Evolutionary conservation across 345 rosid genomes (phyloP).

Genomic region (Salix exigua): DNA sequence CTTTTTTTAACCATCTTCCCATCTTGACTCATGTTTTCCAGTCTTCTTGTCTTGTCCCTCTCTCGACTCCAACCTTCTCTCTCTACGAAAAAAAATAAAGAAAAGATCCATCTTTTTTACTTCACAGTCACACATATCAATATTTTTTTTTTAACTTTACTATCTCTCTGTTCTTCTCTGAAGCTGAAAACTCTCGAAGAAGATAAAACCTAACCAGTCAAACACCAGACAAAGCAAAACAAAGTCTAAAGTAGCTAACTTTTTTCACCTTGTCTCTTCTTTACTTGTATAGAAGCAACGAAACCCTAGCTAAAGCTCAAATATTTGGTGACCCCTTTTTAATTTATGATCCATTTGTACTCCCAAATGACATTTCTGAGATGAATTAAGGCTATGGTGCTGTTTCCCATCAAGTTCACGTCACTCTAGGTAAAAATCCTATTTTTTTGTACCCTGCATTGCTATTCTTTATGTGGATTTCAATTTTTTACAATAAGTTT

Average conservation of each 20-base stretch:
- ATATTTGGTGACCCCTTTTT: slow-evolving; percentile 28
- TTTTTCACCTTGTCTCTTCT: slow-evolving; percentile 11
- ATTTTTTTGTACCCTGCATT: slow-evolving; percentile 10
- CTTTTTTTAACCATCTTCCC: background rate
- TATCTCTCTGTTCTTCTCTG: slow-evolving; percentile 27
- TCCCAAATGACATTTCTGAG: slow-evolving; percentile 20
- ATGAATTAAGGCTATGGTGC: slow-evolving; percentile 51
- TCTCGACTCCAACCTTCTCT: background rate
- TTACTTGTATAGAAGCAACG: background rate
- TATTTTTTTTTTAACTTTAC: slow-evolving; percentile 56
- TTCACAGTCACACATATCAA: slow-evolving; percentile 32
- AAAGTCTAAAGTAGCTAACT: slow-evolving; percentile 34
- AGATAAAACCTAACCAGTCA: slow-evolving; percentile 42
- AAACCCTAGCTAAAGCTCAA: slow-evolving; percentile 36
- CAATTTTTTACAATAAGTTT: background rate
- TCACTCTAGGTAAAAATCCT: slow-evolving; percentile 40
- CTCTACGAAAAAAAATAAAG: slow-evolving; percentile 6
- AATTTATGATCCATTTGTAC: slow-evolving; percentile 26
- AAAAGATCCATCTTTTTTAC: slow-evolving; percentile 20
- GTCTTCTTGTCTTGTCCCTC: background rate
- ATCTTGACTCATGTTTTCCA: background rate
- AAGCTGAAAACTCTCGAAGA: slow-evolving; percentile 37
- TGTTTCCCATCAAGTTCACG: slow-evolving; percentile 42
- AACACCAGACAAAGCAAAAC: slow-evolving; percentile 15
- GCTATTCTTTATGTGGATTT: slow-evolving; percentile 12